Base-by-base conservation (phyloP, 2,329 filamentous ascomycete genomes). In the Arthrocladium fulminans region DNA sequence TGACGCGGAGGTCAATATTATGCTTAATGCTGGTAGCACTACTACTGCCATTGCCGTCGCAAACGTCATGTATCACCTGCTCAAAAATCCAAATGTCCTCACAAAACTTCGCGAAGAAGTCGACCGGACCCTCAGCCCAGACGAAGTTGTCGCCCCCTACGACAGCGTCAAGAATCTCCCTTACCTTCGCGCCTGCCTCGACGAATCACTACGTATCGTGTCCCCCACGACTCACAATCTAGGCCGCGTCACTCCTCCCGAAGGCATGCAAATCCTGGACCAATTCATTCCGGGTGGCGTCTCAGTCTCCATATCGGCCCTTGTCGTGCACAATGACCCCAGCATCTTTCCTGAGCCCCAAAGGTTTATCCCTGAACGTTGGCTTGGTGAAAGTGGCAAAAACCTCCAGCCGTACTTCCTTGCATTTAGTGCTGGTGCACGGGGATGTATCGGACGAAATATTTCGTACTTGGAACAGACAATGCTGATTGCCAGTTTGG, bases 171-270 rank as follows among this genome's bases (percentile, higher is more conserved):
- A 72, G 50, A 63, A 74, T 48, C 61, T 76, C 0, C 73, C 73
- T 0, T 77, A 75, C 56, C 70, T 78, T 3, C 67, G 69, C 15
- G 74, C 72, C 3, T 75, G 69, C 51, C 59, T 77, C 9, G 73
- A 78, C 51, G 75, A 77, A 53, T 65, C 67, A 0, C 54, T 75
- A 2, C 68, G 73, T 1, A 55, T 75, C 3, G 65, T 61, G 43
- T 70, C 71, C 0, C 71, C 72, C 0, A 70, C 66, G 0, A 60
- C 69, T 0, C 63, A 67, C 22, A 67, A 67, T 1, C 64, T 76
- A 3, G 63, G 66, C 1, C 67, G 73, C 4, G 59, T 65, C 39
- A 74, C 72, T 0, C 73, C 73, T 0, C 49, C 65, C 0, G 70
- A 72, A 42, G 74, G 73, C 0, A 50, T 59, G 7, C 53, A 57